These are phyloP conservation scores for Zygnema circumcarinatum DNA, from an alignment of 139 green algal species.

Conservation along the genomic window DNA sequence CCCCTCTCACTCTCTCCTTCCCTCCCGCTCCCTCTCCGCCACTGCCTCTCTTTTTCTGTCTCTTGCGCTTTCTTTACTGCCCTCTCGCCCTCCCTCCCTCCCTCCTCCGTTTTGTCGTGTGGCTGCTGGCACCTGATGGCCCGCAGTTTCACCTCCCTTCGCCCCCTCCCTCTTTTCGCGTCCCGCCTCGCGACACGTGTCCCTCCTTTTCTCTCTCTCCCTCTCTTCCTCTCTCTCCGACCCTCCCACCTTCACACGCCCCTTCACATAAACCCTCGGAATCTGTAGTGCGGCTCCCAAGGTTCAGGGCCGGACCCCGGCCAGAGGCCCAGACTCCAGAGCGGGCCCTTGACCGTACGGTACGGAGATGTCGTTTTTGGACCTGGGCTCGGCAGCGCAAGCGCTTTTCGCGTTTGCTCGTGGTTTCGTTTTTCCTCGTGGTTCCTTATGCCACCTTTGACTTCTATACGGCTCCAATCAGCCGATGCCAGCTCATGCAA, in stretches of 20 bases:
- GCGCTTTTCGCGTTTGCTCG: no score
- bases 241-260: background rate
- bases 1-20: constrained; percentile 1
- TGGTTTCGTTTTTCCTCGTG: no score
- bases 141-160: background rate
- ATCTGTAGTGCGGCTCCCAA: no score
- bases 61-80: background rate
- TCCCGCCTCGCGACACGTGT: no score
- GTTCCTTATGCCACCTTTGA: no score
- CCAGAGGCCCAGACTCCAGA: no score
- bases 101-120: background rate
- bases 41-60: background rate
- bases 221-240: background rate
- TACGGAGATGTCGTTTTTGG: no score
- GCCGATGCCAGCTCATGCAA: no score
- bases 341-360: no score
- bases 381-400: no score
- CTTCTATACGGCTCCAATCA: no score
- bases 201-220: background rate
- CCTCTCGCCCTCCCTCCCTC: background rate
- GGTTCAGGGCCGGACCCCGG: no score
- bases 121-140: background rate
- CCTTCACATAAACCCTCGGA: background rate
- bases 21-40: background rate
- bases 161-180: background rate